These are phyloP conservation scores for Eremomyces bilateralis DNA, from an alignment of 495 filamentous ascomycete species.

Conservation along the genomic window DNA sequence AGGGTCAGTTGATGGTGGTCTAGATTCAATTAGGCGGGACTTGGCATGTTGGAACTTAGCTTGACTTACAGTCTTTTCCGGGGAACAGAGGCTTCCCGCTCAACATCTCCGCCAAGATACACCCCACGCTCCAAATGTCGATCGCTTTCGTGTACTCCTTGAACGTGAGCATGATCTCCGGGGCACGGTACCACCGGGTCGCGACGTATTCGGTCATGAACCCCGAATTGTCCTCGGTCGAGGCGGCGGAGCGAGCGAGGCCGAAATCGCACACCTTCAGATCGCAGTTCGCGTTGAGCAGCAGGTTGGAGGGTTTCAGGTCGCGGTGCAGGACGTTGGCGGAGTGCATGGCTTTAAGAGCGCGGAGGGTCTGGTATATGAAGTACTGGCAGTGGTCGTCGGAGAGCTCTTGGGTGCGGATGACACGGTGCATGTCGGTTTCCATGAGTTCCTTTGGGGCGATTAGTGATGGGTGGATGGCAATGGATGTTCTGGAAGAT, in stretches of 20 bases:
- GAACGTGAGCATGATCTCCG: constrained; percentile 99
- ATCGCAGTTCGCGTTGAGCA: constrained; percentile 97
- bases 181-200: constrained; percentile 94
- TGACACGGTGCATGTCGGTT: constrained; percentile 99
- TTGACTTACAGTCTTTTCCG: constrained; percentile 82
- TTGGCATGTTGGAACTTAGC: not conserved
- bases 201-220: constrained; percentile 99
- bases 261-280: constrained; percentile 99
- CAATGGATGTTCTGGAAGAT: constrained; percentile 4
- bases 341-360: constrained; percentile 96
- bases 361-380: constrained; percentile 35
- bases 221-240: constrained; percentile 93
- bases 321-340: constrained; percentile 94
- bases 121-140: constrained; percentile 98
- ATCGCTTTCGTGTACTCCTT: constrained; percentile 99
- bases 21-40: constrained; percentile 15
- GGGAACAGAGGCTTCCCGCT: constrained; percentile 97
- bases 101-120: constrained; percentile 98
- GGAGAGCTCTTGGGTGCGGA: constrained; percentile 68
- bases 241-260: constrained; percentile 80
- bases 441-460: constrained; percentile 80
- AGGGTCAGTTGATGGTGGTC: constrained; percentile 97
- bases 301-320: constrained; percentile 86
- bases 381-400: constrained; percentile 46
- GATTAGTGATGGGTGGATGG: constrained; percentile 1